Evolutionary conservation across 1,284 basidiomycete species (phyloP), one percentile per base, ranked within the genome.

Genomic region (Microstroma glucosiphilum): DNA sequence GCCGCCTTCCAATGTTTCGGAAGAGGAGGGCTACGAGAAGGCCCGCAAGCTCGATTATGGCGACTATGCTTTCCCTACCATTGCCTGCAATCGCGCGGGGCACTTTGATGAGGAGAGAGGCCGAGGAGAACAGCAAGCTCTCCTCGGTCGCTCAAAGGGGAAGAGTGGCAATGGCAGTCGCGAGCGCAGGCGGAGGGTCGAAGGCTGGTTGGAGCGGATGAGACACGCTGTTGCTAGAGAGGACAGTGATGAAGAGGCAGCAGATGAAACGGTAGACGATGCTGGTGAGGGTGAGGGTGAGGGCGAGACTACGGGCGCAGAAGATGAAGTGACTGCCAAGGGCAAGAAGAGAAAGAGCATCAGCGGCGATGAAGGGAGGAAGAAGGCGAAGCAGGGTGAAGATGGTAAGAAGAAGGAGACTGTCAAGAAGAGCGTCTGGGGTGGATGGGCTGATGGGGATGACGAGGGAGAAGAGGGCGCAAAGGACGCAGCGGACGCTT

Each of bases 41-140:
- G 87, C 88, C 71, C 84, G 85, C 69, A 83, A 84, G 67, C 88
- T 90, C 60, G 82, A 91, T 23, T 92, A 94, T 72, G 96, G 94
- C 9, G 92, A 96, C 81, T 92, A 92, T 75, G 87, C 89, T 69
- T 96, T 94, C 77, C 91, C 91, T 0, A 88, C 87, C 68, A 87
- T 93, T 63, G 92, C 93, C 73, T 87, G 90, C 42, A 90, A 87
- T 76, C 86, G 89, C 55, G 86, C 91, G 80, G 79, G 68, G 62
- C 57, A 58, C 30, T 37, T 37, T 37, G 6, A 63, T 64, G 49
- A 59, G 64, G 17, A 25, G 51, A 19, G 40, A 66, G 25, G 66
- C 65, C 64, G 51, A 63, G 58, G 60, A 68, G 49, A 71, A 73
- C 66, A 73, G 19, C 66, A 69, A 55, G 67, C 69, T 37, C 64